Percentiles rank a stretch among this genome's conserved stretches.
Conservation (phyloP, 148 eudicot genomes). For the Rhododendron simsii region DNA sequence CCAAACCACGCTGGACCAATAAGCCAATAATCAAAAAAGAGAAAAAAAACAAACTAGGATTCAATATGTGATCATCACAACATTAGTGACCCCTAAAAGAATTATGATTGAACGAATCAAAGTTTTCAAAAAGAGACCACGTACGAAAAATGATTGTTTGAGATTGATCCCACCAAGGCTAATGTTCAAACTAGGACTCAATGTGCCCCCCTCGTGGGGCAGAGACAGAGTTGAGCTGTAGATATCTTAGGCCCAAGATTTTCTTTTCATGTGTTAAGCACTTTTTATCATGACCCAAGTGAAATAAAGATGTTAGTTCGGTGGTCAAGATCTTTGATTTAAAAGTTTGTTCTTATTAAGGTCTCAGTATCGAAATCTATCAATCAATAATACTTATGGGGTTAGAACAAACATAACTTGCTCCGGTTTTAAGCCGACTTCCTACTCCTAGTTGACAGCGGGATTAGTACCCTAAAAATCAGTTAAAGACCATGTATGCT, state of each 20-base stretch:
- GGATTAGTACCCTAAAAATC: too few relatives aligned
- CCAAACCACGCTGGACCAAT: too few relatives aligned
- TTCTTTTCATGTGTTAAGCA: background rate
- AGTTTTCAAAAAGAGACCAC: background rate
- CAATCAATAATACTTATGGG: background rate
- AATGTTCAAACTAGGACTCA: background rate
- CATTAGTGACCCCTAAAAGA: background rate
- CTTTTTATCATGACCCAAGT: background rate
- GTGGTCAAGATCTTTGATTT: background rate
- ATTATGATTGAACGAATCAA: background rate
- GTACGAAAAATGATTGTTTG: background rate
- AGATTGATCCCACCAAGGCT: constrained; percentile 4
- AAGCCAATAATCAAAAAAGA: too few relatives aligned
- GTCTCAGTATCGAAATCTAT: too few relatives aligned
- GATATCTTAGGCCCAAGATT: background rate
- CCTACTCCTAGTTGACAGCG: background rate
- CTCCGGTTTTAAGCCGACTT: background rate
- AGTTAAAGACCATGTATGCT: too few relatives aligned
- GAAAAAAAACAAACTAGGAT: too few relatives aligned
- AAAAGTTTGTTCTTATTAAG: background rate
- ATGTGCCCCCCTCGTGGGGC: background rate
- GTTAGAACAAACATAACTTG: too few relatives aligned
- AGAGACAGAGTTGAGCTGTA: background rate
- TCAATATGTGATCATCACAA: background rate
- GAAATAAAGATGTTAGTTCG: background rate